Conservation (phyloP, 208 protist species). For the Trypanosoma mega region DNA sequence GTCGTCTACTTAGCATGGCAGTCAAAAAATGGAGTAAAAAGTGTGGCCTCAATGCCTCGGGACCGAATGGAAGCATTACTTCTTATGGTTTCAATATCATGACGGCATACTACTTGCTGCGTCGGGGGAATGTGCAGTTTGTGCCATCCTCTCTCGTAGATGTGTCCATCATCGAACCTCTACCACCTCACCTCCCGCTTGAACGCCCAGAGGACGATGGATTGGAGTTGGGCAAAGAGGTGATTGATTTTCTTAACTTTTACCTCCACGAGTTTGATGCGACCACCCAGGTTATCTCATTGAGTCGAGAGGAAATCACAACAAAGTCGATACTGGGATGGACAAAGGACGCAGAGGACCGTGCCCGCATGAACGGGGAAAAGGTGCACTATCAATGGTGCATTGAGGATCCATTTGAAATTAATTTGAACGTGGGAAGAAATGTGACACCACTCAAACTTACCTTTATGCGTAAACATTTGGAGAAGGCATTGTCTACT, state of each 20-base stretch:
- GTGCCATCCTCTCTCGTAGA: slow-evolving; percentile 50
- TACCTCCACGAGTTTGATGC: slow-evolving; percentile 76
- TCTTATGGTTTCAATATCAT: slow-evolving; percentile 90
- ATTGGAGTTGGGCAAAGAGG: slow-evolving; percentile 52
- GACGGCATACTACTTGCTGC: slow-evolving; percentile 81
- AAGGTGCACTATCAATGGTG: slow-evolving; percentile 85
- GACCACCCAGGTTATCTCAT: slow-evolving; percentile 59
- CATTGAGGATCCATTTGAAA: slow-evolving; percentile 91
- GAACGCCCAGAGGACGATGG: slow-evolving; percentile 26
- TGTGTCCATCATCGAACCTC: slow-evolving; percentile 36
- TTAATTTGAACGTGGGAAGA: slow-evolving; percentile 86
- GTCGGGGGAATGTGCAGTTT: slow-evolving; percentile 49
- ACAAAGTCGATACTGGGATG: slow-evolving; percentile 70
- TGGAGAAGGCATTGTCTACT: slow-evolving; percentile 62
- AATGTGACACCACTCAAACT: slow-evolving; percentile 86
- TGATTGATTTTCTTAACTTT: slow-evolving; percentile 76
- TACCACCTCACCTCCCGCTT: slow-evolving; percentile 42
- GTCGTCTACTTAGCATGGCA: slow-evolving; percentile 72
- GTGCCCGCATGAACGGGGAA: slow-evolving; percentile 67
- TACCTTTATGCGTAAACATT: slow-evolving; percentile 69
- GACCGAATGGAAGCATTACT: slow-evolving; percentile 72
- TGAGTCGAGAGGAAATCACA: slow-evolving; percentile 57
- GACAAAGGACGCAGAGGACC: slow-evolving; percentile 77
- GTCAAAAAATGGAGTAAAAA: slow-evolving; percentile 89
- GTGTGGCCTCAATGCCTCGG: slow-evolving; percentile 62